A percentile compares a stretch with the other conserved stretches of the same genome.
Conservation (phyloP, 768 basidiomycete genomes). For the Lanmaoa pseudosensibilis region DNA sequence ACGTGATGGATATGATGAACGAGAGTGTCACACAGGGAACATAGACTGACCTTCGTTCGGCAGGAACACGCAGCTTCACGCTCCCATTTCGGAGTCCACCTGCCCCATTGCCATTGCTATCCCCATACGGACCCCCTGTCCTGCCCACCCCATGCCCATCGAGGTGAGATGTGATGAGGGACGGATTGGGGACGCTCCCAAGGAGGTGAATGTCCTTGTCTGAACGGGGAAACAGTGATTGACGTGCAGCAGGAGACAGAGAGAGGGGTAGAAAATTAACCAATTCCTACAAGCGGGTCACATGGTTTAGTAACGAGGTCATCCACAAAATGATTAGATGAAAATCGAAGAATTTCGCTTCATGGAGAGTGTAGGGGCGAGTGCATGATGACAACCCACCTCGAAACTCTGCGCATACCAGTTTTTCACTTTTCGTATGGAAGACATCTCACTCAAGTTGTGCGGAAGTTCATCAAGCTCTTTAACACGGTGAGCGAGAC, state of each 20-base stretch:
- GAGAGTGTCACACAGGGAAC: conserved; percentile 1
- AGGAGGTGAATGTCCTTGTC: conserved; percentile 52
- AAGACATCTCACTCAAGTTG: conserved; percentile 86
- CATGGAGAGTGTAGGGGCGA: too few relatives aligned
- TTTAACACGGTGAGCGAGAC: conserved; percentile 93
- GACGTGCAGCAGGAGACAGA: conserved; percentile 65
- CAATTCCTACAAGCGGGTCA: conserved; percentile 62
- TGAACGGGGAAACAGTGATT: conserved; percentile 55
- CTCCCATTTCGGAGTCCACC: conserved; percentile 55
- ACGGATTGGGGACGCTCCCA: conserved; percentile 79
- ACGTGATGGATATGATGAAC: neutral
- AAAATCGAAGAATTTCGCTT: neutral
- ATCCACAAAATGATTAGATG: neutral
- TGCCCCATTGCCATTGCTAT: conserved; percentile 32
- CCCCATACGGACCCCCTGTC: conserved; percentile 8
- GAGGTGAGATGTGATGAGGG: conserved; percentile 40
- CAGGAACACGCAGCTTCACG: conserved; percentile 73
- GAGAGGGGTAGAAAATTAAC: conserved; percentile 80
- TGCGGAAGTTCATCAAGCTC: conserved; percentile 95
- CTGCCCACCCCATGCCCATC: conserved; percentile 32
- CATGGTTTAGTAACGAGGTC: conserved; percentile 1
- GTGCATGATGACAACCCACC: conserved; percentile 45
- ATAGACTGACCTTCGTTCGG: conserved; percentile 68
- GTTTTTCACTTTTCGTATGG: conserved; percentile 91
- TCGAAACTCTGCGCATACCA: conserved; percentile 99